Percentiles rank a stretch among this genome's conserved stretches.
Conservation (phyloP, 805 yeast species). For the Debaryomyces prosopidis region DNA sequence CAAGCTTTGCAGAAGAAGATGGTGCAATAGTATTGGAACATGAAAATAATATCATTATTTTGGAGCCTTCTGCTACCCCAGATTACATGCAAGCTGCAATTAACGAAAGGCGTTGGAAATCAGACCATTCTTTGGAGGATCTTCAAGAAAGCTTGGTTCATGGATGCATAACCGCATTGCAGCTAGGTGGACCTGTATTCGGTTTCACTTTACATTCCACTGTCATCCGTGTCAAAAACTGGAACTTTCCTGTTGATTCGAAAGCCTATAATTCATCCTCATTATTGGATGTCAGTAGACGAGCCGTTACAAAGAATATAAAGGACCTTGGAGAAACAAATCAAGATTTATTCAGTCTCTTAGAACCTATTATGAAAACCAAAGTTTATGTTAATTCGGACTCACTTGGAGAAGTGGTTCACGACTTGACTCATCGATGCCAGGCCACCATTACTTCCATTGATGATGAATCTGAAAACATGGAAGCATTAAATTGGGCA, state of each 20-base stretch:
- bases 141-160: conserved; percentile 56
- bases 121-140: conserved; percentile 44
- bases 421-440: conserved; percentile 78
- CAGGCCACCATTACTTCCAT: conserved; percentile 73
- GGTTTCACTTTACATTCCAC: conserved; percentile 61
- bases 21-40: conserved; percentile 39
- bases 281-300: conserved; percentile 45
- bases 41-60: conserved; percentile 49
- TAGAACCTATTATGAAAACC: conserved; percentile 89
- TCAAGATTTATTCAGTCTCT: conserved; percentile 44
- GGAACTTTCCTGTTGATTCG: conserved; percentile 57
- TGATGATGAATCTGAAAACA: conserved; percentile 56
- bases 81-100: conserved; percentile 19
- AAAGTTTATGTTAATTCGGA: conserved; percentile 65
- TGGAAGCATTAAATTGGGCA: conserved; percentile 47
- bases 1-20: conserved; percentile 36
- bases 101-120: conserved; percentile 50
- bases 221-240: conserved; percentile 50
- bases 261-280: conserved; percentile 36
- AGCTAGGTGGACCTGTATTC: conserved; percentile 64
- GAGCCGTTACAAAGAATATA: conserved; percentile 29
- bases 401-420: conserved; percentile 79
- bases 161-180: conserved; percentile 62
- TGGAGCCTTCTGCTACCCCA: conserved; percentile 33
- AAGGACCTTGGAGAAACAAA: conserved; percentile 15